Percentiles rank a stretch among this genome's conserved stretches.
phyloP scores from a whole-genome alignment of 768 basidiomycete genomes.

The Trametes sanguinea region DNA sequence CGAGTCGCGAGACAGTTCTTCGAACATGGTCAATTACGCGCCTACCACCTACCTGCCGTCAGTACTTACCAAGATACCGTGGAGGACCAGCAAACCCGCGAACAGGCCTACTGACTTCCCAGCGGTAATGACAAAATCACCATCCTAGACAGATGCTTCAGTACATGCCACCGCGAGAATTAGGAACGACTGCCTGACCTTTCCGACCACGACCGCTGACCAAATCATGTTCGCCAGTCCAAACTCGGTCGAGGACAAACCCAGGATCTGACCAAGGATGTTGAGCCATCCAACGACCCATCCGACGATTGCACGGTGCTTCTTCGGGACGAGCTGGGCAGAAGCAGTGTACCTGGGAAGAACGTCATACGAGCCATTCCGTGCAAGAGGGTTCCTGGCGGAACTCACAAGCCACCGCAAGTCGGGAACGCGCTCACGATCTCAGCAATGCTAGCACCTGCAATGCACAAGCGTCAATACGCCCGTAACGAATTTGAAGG shows the following conservation, averaged over 20 bases:
- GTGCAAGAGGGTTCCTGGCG: neutral
- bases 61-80: slow-evolving; percentile 63
- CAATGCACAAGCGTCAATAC: neutral
- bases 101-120: slow-evolving; percentile 82
- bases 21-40: neutral
- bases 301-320: slow-evolving; percentile 68
- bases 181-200: slow-evolving; percentile 34
- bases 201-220: slow-evolving; percentile 69
- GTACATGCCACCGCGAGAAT: slow-evolving; percentile 8
- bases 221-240: slow-evolving; percentile 79
- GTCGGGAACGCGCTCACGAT: slow-evolving; percentile 78
- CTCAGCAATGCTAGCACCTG: slow-evolving; percentile 68
- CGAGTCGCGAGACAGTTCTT: slow-evolving; percentile 75
- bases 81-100: slow-evolving; percentile 70
- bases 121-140: slow-evolving; percentile 58
- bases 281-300: slow-evolving; percentile 87
- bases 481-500: too few species aligned
- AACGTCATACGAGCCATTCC: neutral
- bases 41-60: neutral
- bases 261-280: slow-evolving; percentile 83
- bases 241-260: slow-evolving; percentile 84
- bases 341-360: slow-evolving; percentile 73
- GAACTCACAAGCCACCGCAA: slow-evolving; percentile 65
- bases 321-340: slow-evolving; percentile 67
- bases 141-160: slow-evolving; percentile 41